These are phyloP conservation scores for Chalaropsis thielavioides DNA, from an alignment of 2,329 filamentous ascomycete species.

Conservation along the genomic window DNA sequence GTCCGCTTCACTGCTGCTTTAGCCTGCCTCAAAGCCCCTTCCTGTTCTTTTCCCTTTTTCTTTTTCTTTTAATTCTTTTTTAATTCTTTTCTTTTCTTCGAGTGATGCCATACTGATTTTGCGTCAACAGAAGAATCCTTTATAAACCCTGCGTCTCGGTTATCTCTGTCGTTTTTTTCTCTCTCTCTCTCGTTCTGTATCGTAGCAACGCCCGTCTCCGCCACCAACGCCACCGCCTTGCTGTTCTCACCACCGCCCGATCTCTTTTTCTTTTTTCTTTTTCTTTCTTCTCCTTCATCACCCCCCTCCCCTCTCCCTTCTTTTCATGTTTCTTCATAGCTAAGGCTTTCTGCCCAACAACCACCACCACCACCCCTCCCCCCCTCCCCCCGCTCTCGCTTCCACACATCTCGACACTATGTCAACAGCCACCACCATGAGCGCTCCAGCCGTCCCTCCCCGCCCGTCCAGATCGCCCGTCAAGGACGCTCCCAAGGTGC, in stretches of 20 bases:
- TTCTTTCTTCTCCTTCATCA: conserved; percentile 10
- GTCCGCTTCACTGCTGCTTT: background rate
- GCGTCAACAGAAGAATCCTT: background rate
- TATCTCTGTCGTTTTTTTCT: conserved; percentile 1
- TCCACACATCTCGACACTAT: conserved; percentile 24
- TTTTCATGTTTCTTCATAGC: background rate
- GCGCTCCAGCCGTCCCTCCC: conserved; percentile 41
- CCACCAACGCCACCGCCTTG: background rate
- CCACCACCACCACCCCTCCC: too few relatives aligned
- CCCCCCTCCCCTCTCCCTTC: too few relatives aligned
- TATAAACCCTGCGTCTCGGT: background rate
- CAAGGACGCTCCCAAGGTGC: conserved; percentile 46
- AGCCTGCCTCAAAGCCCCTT: background rate
- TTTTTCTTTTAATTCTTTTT: background rate
- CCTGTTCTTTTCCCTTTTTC: background rate
- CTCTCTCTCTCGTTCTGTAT: too few relatives aligned
- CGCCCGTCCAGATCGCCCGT: conserved; percentile 35
- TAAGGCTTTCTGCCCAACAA: background rate
- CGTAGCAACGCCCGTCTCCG: too few relatives aligned
- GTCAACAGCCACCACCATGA: conserved; percentile 35
- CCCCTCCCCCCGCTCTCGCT: conserved; percentile 20
- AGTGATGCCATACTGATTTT: conserved; percentile 1
- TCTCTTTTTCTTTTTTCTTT: conserved; percentile 16
- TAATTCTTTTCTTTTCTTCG: background rate
- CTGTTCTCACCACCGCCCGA: conserved; percentile 4